These are phyloP conservation scores for Zygoascus meyerae DNA, from an alignment of 1,139 yeast species.

Conservation along the genomic window DNA sequence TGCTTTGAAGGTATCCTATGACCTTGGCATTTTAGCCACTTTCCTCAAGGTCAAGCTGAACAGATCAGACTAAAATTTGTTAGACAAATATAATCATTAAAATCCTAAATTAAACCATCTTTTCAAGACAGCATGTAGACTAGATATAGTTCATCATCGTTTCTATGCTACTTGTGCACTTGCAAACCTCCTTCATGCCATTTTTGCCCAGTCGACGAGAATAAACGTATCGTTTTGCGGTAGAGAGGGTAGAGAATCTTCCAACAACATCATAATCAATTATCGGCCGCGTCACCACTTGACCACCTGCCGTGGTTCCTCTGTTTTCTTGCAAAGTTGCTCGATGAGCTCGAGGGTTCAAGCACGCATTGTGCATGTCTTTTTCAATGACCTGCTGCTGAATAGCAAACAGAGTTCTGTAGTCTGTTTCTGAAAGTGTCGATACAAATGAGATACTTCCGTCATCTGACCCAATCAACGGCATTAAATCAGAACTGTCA, in stretches of 20 bases:
- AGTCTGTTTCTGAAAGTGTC: conserved; percentile 69
- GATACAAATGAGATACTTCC: conserved; percentile 73
- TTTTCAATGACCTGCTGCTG: conserved; percentile 85
- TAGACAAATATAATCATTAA: not conserved
- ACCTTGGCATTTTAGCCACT: conserved; percentile 24
- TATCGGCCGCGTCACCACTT: conserved; percentile 17
- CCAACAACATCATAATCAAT: conserved; percentile 27
- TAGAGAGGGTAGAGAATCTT: conserved; percentile 23
- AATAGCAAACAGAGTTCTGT: conserved; percentile 74
- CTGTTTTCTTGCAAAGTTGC: conserved; percentile 10
- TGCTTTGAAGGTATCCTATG: conserved; percentile 34
- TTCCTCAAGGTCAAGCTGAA: conserved; percentile 19
- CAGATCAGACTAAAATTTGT: conserved; percentile 9
- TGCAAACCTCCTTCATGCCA: conserved; percentile 28
- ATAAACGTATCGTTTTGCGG: conserved; percentile 26
- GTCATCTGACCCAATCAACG: conserved; percentile 66
- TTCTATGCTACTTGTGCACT: conserved; percentile 20
- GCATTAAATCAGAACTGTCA: conserved; percentile 23
- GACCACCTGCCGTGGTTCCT: conserved; percentile 14
- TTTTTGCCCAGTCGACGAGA: conserved; percentile 32
- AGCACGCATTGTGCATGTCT: conserved; percentile 66
- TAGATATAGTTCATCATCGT: conserved; percentile 20
- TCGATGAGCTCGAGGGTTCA: conserved; percentile 56
- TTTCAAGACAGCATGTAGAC: not conserved
- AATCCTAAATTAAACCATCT: not conserved